These are phyloP conservation scores for Saraca asoca DNA, from an alignment of 331 rosid species.

Conservation along the genomic window DNA sequence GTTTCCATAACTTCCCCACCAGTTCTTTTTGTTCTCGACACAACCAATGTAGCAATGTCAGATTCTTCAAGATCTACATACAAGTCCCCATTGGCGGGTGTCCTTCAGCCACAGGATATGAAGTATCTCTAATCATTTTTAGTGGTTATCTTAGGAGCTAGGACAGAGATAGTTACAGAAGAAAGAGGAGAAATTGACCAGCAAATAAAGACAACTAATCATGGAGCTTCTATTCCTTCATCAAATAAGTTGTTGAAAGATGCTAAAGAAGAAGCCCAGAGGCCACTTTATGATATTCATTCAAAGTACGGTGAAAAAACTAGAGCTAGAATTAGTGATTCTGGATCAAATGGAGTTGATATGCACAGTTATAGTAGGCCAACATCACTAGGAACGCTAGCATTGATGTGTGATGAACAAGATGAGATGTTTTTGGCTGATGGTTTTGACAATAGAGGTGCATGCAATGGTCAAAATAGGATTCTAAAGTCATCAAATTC, in stretches of 20 bases:
- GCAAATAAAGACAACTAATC: constrained; percentile 31
- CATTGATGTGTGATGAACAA: no score
- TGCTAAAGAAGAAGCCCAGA: constrained; percentile 36
- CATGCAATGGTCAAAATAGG: no score
- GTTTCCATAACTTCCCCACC: constrained; percentile 39
- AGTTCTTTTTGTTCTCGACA: constrained; percentile 37
- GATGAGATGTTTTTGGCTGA: no score
- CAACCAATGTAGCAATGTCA: constrained; percentile 41
- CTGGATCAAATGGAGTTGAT: constrained; percentile 45
- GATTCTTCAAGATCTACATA: constrained; percentile 55
- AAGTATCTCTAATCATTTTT: constrained; percentile 66
- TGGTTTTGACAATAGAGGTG: no score
- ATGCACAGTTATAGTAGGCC: no score
- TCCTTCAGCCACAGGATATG: constrained; percentile 61
- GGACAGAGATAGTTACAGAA: constrained; percentile 53
- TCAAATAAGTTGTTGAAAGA: constrained; percentile 41
- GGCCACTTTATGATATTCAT: constrained; percentile 33
- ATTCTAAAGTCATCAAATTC: constrained; percentile 45
- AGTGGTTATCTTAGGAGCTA: constrained; percentile 61
- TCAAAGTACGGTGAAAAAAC: constrained; percentile 42
- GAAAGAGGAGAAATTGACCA: constrained; percentile 23
- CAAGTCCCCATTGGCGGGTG: constrained; percentile 71
- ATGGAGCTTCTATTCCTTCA: constrained; percentile 40
- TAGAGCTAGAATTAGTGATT: constrained; percentile 34
- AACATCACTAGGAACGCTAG: no score